Evolutionary conservation across 345 rosid species (phyloP).

Genomic region (Dovyalis caffra): DNA sequence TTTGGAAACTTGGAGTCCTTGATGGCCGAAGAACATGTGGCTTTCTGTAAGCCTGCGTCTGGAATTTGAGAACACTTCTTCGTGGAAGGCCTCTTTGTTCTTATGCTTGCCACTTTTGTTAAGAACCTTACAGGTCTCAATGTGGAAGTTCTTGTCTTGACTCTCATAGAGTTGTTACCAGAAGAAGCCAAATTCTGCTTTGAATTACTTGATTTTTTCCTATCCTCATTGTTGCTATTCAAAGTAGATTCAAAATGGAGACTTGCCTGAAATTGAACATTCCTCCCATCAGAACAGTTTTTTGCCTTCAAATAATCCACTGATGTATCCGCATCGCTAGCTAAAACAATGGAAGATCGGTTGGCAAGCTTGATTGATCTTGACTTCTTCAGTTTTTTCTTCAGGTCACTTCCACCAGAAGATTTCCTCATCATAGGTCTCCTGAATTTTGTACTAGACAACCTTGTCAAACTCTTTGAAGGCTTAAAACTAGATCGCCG

Average conservation of each 20-base stretch:
- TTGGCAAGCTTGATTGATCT: slow-evolving; percentile 38
- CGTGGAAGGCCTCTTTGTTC: slow-evolving; percentile 35
- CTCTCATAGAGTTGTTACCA: slow-evolving; percentile 28
- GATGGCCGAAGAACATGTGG: slow-evolving; percentile 84
- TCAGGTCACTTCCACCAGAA: slow-evolving; percentile 39
- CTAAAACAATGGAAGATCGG: slow-evolving; percentile 6
- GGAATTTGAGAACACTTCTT: slow-evolving; percentile 21
- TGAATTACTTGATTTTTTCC: not conserved
- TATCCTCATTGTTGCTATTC: slow-evolving; percentile 6
- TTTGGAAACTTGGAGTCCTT: slow-evolving; percentile 58
- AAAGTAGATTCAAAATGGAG: slow-evolving; percentile 17
- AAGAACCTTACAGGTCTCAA: slow-evolving; percentile 40
- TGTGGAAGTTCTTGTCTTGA: slow-evolving; percentile 32
- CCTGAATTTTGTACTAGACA: slow-evolving; percentile 49
- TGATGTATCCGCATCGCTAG: slow-evolving; percentile 3
- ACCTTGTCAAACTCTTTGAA: slow-evolving; percentile 40
- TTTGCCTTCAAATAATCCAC: slow-evolving; percentile 7
- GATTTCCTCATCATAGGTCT: slow-evolving; percentile 46
- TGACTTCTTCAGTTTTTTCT: slow-evolving; percentile 44
- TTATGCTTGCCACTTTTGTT: slow-evolving; percentile 47
- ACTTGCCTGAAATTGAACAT: slow-evolving; percentile 27
- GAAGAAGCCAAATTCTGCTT: slow-evolving; percentile 25
- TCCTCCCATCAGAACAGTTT: slow-evolving; percentile 17
- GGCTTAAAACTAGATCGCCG: slow-evolving; percentile 39
- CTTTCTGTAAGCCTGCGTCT: slow-evolving; percentile 35